Percentiles rank a stretch among this genome's conserved stretches.
Evolutionary conservation across 352 stramenopile species (phyloP).

Genomic region (Phytophthora cryptogea): DNA sequence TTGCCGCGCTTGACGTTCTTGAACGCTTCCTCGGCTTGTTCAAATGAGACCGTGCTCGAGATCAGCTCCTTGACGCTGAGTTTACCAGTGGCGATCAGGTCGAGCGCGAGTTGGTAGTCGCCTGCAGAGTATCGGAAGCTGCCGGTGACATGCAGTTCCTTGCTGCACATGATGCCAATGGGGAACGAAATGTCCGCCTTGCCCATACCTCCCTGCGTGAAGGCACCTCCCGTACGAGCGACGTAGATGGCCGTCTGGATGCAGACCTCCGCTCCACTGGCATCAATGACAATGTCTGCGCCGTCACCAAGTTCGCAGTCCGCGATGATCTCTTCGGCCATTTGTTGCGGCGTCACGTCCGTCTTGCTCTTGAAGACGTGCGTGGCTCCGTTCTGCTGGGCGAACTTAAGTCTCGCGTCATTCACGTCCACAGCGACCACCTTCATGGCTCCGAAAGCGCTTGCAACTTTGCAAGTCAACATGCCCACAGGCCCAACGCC

Average conservation of each 20-base stretch:
- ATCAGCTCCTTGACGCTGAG: constrained; percentile 36
- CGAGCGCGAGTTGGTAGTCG: constrained; percentile 35
- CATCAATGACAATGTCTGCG: constrained; percentile 35
- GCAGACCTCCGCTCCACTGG: constrained; percentile 29
- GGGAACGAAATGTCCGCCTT: constrained; percentile 33
- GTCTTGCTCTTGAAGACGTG: constrained; percentile 24
- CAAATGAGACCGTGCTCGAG: constrained; percentile 31
- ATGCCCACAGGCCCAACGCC: constrained; percentile 33
- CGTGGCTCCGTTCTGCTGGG: constrained; percentile 31
- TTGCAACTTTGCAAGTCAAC: constrained; percentile 33
- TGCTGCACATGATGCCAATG: constrained; percentile 34
- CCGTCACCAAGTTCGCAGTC: constrained; percentile 26
- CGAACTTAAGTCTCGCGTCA: constrained; percentile 21
- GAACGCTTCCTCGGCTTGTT: constrained; percentile 36
- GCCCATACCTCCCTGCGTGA: constrained; percentile 36
- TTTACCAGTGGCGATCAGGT: constrained; percentile 31
- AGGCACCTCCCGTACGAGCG: constrained; percentile 25
- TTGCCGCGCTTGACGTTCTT: constrained; percentile 37
- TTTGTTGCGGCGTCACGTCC: constrained; percentile 16
- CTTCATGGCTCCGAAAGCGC: constrained; percentile 29
- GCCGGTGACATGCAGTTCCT: constrained; percentile 33
- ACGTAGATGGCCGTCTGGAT: constrained; percentile 35
- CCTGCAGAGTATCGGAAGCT: constrained; percentile 38
- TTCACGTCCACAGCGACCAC: constrained; percentile 36
- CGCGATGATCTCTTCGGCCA: constrained; percentile 22